A percentile compares a stretch with the other conserved stretches of the same genome.
Conservation (phyloP, 495 filamentous ascomycete genomes). For the Immersiella caudata region DNA sequence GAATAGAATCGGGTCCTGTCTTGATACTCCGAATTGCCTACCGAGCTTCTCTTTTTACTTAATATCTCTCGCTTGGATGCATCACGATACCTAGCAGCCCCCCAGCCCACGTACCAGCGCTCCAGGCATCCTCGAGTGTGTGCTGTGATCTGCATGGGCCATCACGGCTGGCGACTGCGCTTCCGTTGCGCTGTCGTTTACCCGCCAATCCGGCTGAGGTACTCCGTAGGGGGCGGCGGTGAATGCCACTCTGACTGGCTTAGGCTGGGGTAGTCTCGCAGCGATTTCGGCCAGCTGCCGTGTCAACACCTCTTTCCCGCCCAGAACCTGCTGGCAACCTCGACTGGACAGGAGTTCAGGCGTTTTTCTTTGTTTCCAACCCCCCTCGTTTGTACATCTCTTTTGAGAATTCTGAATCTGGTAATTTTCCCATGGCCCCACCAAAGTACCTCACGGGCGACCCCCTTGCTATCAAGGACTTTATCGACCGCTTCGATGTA, state of each 20-base stretch:
- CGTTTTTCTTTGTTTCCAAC: neutral
- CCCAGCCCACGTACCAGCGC: neutral
- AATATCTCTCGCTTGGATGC: too few species aligned
- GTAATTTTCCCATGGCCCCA: slow-evolving; percentile 27
- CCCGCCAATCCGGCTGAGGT: neutral
- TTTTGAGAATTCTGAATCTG: neutral
- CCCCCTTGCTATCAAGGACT: slow-evolving; percentile 70
- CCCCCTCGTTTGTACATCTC: neutral
- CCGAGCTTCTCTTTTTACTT: neutral
- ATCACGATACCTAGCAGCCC: too few species aligned
- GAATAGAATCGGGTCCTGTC: too few species aligned
- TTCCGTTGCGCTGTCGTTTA: neutral
- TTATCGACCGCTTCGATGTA: slow-evolving; percentile 90
- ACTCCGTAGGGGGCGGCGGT: neutral
- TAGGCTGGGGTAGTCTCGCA: neutral
- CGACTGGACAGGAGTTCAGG: neutral
- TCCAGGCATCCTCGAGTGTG: neutral
- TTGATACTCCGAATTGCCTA: neutral
- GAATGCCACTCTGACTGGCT: neutral
- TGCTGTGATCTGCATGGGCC: neutral
- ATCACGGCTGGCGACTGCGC: neutral
- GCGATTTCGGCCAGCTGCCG: neutral
- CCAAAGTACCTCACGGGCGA: slow-evolving; percentile 84
- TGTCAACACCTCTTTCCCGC: neutral
- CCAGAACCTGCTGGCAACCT: neutral